Base-by-base conservation (phyloP, 768 basidiomycete species). In the Chiua virens region DNA sequence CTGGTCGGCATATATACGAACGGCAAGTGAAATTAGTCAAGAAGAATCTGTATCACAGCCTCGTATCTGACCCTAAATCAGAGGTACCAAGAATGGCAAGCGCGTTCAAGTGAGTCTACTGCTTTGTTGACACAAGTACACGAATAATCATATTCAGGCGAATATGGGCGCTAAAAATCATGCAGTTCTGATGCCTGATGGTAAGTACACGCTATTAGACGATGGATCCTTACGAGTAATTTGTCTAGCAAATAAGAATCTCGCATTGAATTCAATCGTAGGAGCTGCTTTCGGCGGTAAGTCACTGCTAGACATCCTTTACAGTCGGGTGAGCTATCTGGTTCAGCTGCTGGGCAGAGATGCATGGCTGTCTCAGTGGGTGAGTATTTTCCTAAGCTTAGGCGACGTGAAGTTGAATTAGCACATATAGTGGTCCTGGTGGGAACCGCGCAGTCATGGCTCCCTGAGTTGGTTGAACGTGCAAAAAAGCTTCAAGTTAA, bases 121-220 rank as follows among this genome's bases (percentile, higher is more conserved):
- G 21, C 34, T 25, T 41, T 6, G 42, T 32, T 2, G 30, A 48
- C 17, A 23, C 30, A 23, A 27, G 13, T 39, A 43, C 50, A 40
- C 41, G 39, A 47, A 42, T 23, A 23, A 25, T 43, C 42, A 54
- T 50, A 10, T 35, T 28, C 23, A 86, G 72, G 83, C 86, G 10
- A 88, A 89, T 60, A 71, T 98, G 70, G 96, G 96, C n/a, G 96
- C 96, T 25, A 99, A 99, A 75, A 98, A 96, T 61, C 94, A 96
- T 69, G 92, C 86, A 17, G 80, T 96, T 14, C 68, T 96, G 59
- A 93, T 96, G 91, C 89, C 92, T 18, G 94, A 97, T 70, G 91
- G 93, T 95, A 54, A 49, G 78, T 63, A 20, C 21, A 27, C 21
- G 25, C 25, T 8, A 47, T 25, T 50, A 36, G 28, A 27, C n/a